Percentiles rank a stretch among this genome's conserved stretches.
Conservation (phyloP, 2,329 filamentous ascomycete species). For the Sporothrix protearum region DNA sequence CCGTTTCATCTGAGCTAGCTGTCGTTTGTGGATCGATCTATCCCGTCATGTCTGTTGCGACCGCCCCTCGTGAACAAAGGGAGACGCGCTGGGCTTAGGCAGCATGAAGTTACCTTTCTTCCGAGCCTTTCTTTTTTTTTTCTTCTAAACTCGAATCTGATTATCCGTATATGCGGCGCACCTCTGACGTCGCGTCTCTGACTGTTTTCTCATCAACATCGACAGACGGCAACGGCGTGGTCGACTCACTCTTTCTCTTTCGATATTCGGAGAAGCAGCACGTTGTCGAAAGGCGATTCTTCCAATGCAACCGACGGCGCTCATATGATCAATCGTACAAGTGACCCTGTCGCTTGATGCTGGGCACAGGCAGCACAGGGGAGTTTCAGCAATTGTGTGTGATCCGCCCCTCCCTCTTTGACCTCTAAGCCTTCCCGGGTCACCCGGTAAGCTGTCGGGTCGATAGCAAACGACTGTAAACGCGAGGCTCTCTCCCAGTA, state of each 20-base stretch:
- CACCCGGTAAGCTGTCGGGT: constrained; percentile 3
- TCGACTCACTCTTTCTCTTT: neutral
- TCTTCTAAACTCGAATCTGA: neutral
- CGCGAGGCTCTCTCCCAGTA: neutral
- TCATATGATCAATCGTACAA: neutral
- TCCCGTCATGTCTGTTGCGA: neutral
- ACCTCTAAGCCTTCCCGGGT: neutral
- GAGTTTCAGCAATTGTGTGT: neutral
- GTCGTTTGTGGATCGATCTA: neutral
- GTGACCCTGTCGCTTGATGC: neutral
- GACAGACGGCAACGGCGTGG: neutral
- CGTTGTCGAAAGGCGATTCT: neutral
- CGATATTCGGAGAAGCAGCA: neutral
- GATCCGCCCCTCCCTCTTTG: neutral
- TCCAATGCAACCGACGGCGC: neutral
- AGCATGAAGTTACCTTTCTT: neutral
- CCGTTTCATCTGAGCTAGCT: neutral
- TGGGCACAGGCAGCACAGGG: neutral
- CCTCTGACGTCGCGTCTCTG: too few species aligned
- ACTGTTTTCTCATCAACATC: too few species aligned
- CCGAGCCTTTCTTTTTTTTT: too few species aligned
- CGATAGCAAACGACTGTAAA: neutral
- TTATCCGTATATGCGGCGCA: neutral
- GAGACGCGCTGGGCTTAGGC: neutral
- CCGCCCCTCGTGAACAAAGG: neutral